A percentile compares a stretch with the other conserved stretches of the same genome.
Evolutionary conservation across 108 stramenopile species (phyloP).

Genomic region (Cyclotella baltica): DNA sequence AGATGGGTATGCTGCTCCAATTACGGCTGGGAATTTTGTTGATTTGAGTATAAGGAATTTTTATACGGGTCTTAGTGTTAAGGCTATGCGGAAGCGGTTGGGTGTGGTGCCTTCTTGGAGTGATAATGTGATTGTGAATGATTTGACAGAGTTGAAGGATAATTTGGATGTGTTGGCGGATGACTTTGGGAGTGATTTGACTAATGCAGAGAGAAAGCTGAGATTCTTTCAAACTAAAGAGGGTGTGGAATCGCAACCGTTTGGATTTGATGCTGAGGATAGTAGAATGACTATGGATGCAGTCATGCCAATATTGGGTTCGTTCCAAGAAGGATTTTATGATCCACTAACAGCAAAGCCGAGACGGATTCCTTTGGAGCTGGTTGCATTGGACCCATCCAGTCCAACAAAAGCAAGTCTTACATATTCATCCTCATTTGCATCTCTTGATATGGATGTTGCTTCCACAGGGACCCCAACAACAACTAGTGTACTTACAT

Average conservation of each 20-base stretch:
- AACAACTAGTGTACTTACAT: slow-evolving; percentile 46
- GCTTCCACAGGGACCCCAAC: slow-evolving; percentile 39
- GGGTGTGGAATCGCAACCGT: slow-evolving; percentile 16
- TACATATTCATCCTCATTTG: slow-evolving; percentile 57
- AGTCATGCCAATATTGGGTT: slow-evolving; percentile 75
- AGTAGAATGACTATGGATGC: slow-evolving; percentile 58
- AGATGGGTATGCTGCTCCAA: slow-evolving; percentile 86
- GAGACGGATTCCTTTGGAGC: slow-evolving; percentile 81
- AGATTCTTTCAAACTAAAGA: slow-evolving; percentile 39
- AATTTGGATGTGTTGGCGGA: slow-evolving; percentile 53
- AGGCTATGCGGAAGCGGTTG: slow-evolving; percentile 64
- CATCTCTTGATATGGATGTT: slow-evolving; percentile 52
- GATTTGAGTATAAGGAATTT: slow-evolving; percentile 82
- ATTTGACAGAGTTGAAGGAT: slow-evolving; percentile 58
- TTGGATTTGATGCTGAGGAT: slow-evolving; percentile 32
- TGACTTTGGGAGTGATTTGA: slow-evolving; percentile 46
- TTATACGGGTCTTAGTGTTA: slow-evolving; percentile 83
- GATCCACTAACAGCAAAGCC: slow-evolving; percentile 86
- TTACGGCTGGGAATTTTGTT: slow-evolving; percentile 85
- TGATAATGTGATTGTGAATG: slow-evolving; percentile 58
- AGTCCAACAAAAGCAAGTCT: slow-evolving; percentile 63
- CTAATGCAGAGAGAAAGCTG: slow-evolving; percentile 35
- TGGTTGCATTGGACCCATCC: slow-evolving; percentile 72
- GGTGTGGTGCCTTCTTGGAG: slow-evolving; percentile 53
- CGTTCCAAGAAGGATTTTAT: slow-evolving; percentile 88